These are phyloP conservation scores for Beta lomatogona DNA, from an alignment of 179 eudicot genomes.

Conservation along the genomic window DNA sequence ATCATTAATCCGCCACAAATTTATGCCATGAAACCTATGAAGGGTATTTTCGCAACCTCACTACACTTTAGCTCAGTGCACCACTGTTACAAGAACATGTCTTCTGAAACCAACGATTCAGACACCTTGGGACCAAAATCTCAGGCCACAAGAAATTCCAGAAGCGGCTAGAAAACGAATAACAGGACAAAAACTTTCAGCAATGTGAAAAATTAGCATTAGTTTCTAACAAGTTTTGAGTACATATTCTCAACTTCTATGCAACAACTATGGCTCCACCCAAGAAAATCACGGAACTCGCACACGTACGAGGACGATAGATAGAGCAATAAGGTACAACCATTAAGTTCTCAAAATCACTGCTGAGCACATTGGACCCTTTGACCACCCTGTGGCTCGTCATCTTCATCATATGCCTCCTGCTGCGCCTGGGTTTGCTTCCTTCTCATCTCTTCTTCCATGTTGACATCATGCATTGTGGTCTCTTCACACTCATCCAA, in stretches of 20 bases:
- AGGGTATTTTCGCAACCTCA: no score
- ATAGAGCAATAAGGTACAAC: background rate
- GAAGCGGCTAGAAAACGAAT: background rate
- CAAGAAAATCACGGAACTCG: background rate
- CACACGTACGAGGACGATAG: background rate
- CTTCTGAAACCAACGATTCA: no score
- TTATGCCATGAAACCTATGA: no score
- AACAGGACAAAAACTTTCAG: background rate
- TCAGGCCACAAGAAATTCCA: background rate
- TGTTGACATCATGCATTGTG: slow-evolving; percentile 58
- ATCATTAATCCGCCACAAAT: no score
- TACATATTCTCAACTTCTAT: background rate
- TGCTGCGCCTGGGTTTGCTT: slow-evolving; percentile 53
- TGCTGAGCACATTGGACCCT: slow-evolving; percentile 76
- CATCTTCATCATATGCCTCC: slow-evolving; percentile 69
- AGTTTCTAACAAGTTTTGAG: background rate
- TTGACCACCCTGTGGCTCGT: slow-evolving; percentile 52
- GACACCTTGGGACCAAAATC: no score
- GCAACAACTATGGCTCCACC: background rate
- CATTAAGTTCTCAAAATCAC: slow-evolving; percentile 25
- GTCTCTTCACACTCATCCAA: slow-evolving; percentile 72
- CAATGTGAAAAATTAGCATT: background rate
- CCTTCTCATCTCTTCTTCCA: slow-evolving; percentile 68
- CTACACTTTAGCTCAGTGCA: no score
- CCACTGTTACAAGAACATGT: no score